A percentile compares a stretch with the other conserved stretches of the same genome.
These are phyloP conservation scores for Microcyclosporella mali DNA, from an alignment of 2,329 filamentous ascomycete species.

Conservation along the genomic window DNA sequence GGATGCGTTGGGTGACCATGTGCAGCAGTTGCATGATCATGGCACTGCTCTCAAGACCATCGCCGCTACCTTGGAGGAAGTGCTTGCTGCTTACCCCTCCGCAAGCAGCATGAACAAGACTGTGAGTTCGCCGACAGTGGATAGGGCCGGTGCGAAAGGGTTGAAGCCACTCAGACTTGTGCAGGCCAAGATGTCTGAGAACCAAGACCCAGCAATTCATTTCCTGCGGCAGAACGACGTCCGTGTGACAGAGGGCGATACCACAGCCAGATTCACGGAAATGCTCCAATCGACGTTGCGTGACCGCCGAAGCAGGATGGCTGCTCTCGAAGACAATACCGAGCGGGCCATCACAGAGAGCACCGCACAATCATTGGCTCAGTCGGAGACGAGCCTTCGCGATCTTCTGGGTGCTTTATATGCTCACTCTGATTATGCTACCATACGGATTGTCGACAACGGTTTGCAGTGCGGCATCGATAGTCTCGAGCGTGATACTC, in stretches of 20 bases:
- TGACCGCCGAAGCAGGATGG: constrained; percentile 33
- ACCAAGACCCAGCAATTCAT: constrained; percentile 24
- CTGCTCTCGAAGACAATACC: constrained; percentile 31
- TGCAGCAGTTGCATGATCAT: constrained; percentile 26
- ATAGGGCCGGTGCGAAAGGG: constrained; percentile 14
- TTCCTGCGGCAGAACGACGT: constrained; percentile 28
- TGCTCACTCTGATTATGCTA: constrained; percentile 26
- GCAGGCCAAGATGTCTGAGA: constrained; percentile 27
- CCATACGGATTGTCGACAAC: constrained; percentile 19
- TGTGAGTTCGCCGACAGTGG: background rate
- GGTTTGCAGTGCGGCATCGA: constrained; percentile 29
- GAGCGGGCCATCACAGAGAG: constrained; percentile 29
- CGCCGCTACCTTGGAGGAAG: constrained; percentile 18
- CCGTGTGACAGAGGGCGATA: constrained; percentile 14
- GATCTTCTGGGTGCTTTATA: constrained; percentile 35
- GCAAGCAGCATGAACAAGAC: constrained; percentile 19
- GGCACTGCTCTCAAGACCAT: constrained; percentile 19
- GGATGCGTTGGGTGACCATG: constrained; percentile 24
- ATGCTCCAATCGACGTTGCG: constrained; percentile 24
- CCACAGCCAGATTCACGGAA: constrained; percentile 16
- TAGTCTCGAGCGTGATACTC: constrained; percentile 33
- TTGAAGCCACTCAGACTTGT: constrained; percentile 29
- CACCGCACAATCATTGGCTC: constrained; percentile 33
- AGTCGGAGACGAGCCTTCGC: constrained; percentile 34
- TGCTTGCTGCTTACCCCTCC: constrained; percentile 7